Percentiles rank a stretch among this genome's conserved stretches.
phyloP scores from a whole-genome alignment of 1,284 basidiomycete species.

The Nidula niveotomentosa region DNA sequence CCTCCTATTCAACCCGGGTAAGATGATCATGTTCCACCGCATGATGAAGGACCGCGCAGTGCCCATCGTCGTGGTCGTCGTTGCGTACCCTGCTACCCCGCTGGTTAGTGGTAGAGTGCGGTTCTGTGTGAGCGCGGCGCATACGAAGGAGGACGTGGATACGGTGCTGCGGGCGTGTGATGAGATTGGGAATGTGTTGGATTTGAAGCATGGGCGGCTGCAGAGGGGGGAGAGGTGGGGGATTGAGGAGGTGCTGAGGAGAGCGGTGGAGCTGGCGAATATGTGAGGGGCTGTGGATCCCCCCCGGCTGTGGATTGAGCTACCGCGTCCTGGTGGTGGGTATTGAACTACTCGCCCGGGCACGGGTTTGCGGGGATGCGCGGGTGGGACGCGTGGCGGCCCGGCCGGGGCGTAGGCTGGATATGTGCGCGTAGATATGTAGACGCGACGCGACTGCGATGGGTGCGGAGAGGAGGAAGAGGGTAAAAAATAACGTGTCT shows the following conservation, averaged over 20 bases:
- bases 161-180: slow-evolving; percentile 85
- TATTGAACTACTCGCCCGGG: too few species aligned
- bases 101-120: slow-evolving; percentile 89
- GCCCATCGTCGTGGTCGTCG: slow-evolving; percentile 87
- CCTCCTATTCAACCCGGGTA: slow-evolving; percentile 92
- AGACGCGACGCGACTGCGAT: too few species aligned
- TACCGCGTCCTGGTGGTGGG: too few species aligned
- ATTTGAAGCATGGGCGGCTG: slow-evolving; percentile 74
- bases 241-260: slow-evolving; percentile 75
- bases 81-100: slow-evolving; percentile 92
- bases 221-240: slow-evolving; percentile 70
- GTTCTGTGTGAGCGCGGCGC: slow-evolving; percentile 93
- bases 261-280: slow-evolving; percentile 79
- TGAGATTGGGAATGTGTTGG: slow-evolving; percentile 87
- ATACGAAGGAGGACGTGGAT: slow-evolving; percentile 98
- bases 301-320: too few species aligned
- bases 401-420: too few species aligned
- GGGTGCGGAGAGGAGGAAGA: too few species aligned
- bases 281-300: slow-evolving; percentile 5
- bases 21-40: slow-evolving; percentile 87
- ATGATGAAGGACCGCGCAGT: slow-evolving; percentile 85
- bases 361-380: too few species aligned
- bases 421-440: too few species aligned
- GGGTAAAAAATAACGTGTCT: too few species aligned
- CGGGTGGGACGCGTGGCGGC: too few species aligned